Base-by-base conservation (phyloP, 192 early-diverging fungal species). In the Rhizophagus sp. region DNA sequence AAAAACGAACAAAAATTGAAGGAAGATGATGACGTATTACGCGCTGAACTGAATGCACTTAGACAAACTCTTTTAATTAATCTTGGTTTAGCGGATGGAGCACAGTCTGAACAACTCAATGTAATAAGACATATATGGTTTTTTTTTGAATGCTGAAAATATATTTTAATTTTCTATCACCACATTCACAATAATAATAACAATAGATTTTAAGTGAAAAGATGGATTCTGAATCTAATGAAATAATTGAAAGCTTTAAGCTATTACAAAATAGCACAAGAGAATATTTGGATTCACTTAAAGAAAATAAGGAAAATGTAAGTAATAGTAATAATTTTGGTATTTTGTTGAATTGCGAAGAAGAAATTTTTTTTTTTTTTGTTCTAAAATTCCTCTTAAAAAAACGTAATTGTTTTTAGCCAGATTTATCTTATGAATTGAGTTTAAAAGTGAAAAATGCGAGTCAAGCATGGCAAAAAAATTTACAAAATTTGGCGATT, bases 51-150 rank as follows among this genome's bases (percentile, higher is more conserved):
- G 19, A 52, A 76, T n/a, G 82, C 80, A 19, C 63, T 85, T 13
- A 72, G 81, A 41, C 73, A 80, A 8, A 81, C 82, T 30, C 68
- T 86, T 36, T 79, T 78, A 30, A 74, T 79, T 41, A 86, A 81
- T 63, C 69, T 82, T 11, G 85, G 85, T 8, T 67, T 81, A 24
- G 25, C 82, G 52, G 44, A 79, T 36, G 82, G 79, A 22, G 13
- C 47, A 2, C 44, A 73, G 25, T 66, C 30, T 25, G 67, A 80
- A 34, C 39, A 70, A 39, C 52, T 50, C 30, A 63, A 67, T 47
- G 65, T 75, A 50, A 15, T 70, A 34, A 4, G n/a, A 34, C 19
- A 19, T 19, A 33, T 67, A n/a, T 17, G 3, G 1, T 68, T 68
- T 34, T 34, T 30, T 64, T 62, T 76, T 63, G 24, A 49, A 33